Conservation (phyloP, 2,329 filamentous ascomycete species). For the Fusarium paranaense region DNA sequence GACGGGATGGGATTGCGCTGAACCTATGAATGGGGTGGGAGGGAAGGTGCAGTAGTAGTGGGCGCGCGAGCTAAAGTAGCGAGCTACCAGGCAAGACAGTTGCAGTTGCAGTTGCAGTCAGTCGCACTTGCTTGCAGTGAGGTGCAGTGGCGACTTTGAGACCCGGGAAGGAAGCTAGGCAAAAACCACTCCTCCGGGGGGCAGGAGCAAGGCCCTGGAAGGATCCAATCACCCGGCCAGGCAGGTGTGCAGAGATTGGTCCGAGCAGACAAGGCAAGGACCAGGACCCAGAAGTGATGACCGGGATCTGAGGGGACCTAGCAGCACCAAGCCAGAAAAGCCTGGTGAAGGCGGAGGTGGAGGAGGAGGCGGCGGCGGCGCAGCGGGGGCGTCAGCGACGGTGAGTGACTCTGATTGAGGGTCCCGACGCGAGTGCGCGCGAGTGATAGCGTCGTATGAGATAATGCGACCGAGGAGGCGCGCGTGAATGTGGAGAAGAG, state of each 20-base stretch:
- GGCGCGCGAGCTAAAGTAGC: conserved; percentile 8
- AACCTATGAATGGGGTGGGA: conserved; percentile 38
- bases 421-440: conserved; percentile 24
- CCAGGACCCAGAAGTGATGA: conserved; percentile 16
- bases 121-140: conserved; percentile 28
- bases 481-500: conserved; percentile 43
- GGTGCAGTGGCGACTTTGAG: conserved; percentile 33
- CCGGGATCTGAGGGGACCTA: conserved; percentile 21
- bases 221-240: conserved; percentile 26
- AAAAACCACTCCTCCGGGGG: conserved; percentile 29
- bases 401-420: conserved; percentile 30
- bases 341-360: conserved; percentile 26
- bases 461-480: conserved; percentile 43
- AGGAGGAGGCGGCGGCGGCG: conserved; percentile 36
- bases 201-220: conserved; percentile 23
- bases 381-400: conserved; percentile 34
- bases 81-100: conserved; percentile 13
- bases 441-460: conserved; percentile 37
- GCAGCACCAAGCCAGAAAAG: conserved; percentile 13
- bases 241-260: conserved; percentile 19
- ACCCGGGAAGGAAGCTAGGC: conserved; percentile 27
- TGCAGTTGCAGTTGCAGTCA: conserved; percentile 18
- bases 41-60: conserved; percentile 40
- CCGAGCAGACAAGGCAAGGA: conserved; percentile 20
- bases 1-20: conserved; percentile 41